These are phyloP conservation scores for Mallotus japonicus DNA, from an alignment of 441 rosid species.

Conservation along the genomic window DNA sequence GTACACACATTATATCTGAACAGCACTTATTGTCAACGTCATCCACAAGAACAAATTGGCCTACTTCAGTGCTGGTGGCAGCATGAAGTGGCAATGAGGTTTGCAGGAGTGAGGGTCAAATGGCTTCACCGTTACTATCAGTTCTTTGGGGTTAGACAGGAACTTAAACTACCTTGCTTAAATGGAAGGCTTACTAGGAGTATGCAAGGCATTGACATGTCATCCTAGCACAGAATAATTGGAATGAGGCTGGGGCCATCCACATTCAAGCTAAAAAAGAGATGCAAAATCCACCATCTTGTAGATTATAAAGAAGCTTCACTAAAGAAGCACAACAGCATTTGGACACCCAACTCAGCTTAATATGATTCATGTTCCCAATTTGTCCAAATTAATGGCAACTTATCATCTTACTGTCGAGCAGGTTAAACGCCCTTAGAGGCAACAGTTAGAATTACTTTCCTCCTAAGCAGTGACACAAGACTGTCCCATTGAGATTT, in stretches of 20 bases:
- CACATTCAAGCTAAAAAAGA: neutral
- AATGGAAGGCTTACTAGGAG: neutral
- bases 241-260: neutral
- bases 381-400: neutral
- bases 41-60: neutral
- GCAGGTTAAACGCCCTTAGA: neutral
- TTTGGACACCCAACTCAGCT: too few relatives aligned
- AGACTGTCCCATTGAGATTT: too few relatives aligned
- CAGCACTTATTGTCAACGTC: neutral
- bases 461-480: neutral
- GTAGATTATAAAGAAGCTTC: too few relatives aligned
- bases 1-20: too few relatives aligned
- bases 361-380: neutral
- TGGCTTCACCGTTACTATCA: neutral
- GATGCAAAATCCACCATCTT: neutral
- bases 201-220: neutral
- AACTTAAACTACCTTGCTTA: neutral
- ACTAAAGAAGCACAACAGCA: neutral
- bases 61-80: neutral
- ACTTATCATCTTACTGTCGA: neutral
- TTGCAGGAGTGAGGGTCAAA: neutral
- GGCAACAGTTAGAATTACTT: neutral
- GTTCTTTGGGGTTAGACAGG: neutral
- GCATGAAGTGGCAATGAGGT: neutral
- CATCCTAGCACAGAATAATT: neutral